Conservation (phyloP, 2,329 filamentous ascomycete species). For the Hypomyces rosellus region DNA sequence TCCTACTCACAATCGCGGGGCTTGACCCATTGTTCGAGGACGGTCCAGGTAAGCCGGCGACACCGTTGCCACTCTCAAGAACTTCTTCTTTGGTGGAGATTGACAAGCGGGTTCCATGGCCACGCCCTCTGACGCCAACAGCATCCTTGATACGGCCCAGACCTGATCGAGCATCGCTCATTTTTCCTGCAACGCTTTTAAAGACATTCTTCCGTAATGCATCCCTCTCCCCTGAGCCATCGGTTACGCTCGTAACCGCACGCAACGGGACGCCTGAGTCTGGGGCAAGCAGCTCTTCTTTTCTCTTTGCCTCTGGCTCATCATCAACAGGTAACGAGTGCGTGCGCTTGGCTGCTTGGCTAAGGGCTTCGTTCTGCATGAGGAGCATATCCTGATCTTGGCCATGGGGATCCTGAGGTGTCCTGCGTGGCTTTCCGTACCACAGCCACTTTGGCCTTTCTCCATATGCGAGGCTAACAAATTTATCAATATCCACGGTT, state of each 20-base stretch:
- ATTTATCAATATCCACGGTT: conserved; percentile 80
- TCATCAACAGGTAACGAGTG: conserved; percentile 49
- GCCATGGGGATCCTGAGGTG: conserved; percentile 39
- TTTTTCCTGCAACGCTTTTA: conserved; percentile 72
- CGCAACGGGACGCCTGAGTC: conserved; percentile 39
- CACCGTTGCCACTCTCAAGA: conserved; percentile 24
- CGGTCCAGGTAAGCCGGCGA: conserved; percentile 12
- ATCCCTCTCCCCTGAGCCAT: conserved; percentile 48
- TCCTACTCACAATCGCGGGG: conserved; percentile 37
- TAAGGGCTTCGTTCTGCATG: conserved; percentile 43
- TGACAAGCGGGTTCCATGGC: conserved; percentile 49
- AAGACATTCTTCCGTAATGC: conserved; percentile 61
- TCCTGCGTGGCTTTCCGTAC: conserved; percentile 80
- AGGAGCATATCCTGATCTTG: conserved; percentile 46
- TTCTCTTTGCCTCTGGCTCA: conserved; percentile 37
- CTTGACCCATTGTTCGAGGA: conserved; percentile 26
- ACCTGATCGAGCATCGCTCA: conserved; percentile 74
- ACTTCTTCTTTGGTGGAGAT: conserved; percentile 44
- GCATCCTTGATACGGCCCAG: conserved; percentile 81
- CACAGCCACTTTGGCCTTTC: conserved; percentile 90
- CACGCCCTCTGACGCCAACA: conserved; percentile 56
- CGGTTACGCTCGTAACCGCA: conserved; percentile 40
- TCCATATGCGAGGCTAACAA: conserved; percentile 70
- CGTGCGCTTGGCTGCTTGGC: conserved; percentile 41
- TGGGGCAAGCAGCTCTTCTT: conserved; percentile 39